phyloP scores from a whole-genome alignment of 768 basidiomycete species.

The Tulasnella sp. region DNA sequence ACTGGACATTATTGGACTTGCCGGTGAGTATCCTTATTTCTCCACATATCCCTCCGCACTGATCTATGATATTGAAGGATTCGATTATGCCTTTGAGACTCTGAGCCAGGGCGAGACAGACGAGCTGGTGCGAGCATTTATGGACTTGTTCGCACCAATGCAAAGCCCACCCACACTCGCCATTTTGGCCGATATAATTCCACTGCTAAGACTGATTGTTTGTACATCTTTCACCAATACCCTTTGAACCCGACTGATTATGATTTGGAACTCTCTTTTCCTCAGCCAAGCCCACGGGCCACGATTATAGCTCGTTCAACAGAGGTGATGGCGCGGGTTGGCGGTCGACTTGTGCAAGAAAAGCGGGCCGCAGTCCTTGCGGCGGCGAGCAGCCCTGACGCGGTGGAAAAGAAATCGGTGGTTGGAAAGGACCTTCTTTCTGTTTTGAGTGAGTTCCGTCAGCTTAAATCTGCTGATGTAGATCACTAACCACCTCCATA shows the following conservation, averaged over 20 bases:
- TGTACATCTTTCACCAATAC: background rate
- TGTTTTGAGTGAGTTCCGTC: background rate
- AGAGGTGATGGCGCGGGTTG: background rate
- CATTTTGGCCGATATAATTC: background rate
- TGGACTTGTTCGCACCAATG: slow-evolving; percentile 34
- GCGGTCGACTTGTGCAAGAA: background rate
- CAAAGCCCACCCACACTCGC: background rate
- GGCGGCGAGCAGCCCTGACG: background rate
- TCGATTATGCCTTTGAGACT: slow-evolving; percentile 41
- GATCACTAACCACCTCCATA: background rate
- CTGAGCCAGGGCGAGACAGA: slow-evolving; percentile 37
- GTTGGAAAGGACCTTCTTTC: slow-evolving; percentile 12
- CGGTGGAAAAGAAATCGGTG: background rate
- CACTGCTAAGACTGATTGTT: background rate
- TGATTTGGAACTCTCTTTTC: slow-evolving; percentile 39
- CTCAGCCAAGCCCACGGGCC: slow-evolving; percentile 4
- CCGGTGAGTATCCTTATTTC: slow-evolving; percentile 28
- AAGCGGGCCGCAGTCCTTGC: slow-evolving; percentile 19
- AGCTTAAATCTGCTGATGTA: no score
- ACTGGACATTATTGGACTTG: slow-evolving; percentile 36
- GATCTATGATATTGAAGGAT: slow-evolving; percentile 34
- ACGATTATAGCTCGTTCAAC: background rate
- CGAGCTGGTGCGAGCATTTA: slow-evolving; percentile 40
- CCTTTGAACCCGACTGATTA: background rate
- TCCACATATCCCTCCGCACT: background rate